phyloP scores from a whole-genome alignment of 768 basidiomycete genomes.

The Boletus rufocinnamomeus region DNA sequence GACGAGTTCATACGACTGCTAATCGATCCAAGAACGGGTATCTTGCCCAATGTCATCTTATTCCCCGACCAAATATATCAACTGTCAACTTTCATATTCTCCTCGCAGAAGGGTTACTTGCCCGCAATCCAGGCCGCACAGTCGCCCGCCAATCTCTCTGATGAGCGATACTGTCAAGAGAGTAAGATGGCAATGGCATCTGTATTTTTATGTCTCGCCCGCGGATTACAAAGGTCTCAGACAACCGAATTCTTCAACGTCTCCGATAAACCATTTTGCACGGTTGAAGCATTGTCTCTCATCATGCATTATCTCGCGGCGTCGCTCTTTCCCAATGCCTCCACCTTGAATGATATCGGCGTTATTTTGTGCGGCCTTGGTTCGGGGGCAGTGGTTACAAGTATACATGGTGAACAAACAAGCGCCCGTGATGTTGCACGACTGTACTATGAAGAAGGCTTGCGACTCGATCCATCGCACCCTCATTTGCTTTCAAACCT shows the following conservation, averaged over 20 bases:
- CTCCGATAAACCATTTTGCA: conserved; percentile 31
- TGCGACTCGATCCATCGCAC: conserved; percentile 46
- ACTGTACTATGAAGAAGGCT: conserved; percentile 46
- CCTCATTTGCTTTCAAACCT: conserved; percentile 53
- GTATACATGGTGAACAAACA: conserved; percentile 21
- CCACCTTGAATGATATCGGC: conserved; percentile 52
- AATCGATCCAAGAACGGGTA: conserved; percentile 37
- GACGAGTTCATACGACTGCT: conserved; percentile 37
- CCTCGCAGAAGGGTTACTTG: conserved; percentile 34
- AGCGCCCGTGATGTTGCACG: conserved; percentile 41
- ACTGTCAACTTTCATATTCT: conserved; percentile 41
- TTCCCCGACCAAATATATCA: conserved; percentile 42
- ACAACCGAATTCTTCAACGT: conserved; percentile 26
- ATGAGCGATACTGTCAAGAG: conserved; percentile 27
- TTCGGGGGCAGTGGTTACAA: conserved; percentile 22
- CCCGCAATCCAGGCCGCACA: conserved; percentile 35
- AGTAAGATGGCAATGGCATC: conserved; percentile 39
- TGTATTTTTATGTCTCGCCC: conserved; percentile 48
- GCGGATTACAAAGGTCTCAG: conserved; percentile 41
- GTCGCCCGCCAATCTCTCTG: conserved; percentile 28
- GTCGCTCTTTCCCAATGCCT: conserved; percentile 45
- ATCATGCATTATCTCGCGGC: conserved; percentile 51
- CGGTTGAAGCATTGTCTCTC: conserved; percentile 41
- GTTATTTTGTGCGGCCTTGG: conserved; percentile 45
- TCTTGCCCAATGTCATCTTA: conserved; percentile 44